Evolutionary conservation across 164 flowering plant genomes (phyloP), one percentile per base, ranked within the genome.

Genomic region (Berberis vulgaris): DNA sequence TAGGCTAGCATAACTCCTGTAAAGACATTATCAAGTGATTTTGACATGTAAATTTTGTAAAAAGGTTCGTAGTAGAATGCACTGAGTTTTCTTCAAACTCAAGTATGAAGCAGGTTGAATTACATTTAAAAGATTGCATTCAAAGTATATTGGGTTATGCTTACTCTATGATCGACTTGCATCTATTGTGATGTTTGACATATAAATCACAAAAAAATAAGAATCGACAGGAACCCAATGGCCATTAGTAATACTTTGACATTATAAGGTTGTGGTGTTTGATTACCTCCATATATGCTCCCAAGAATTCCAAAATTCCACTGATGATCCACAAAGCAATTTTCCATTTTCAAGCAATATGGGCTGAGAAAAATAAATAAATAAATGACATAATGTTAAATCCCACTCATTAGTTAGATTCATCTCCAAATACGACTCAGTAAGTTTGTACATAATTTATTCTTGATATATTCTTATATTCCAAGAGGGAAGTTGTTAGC

Each of bases 291-390:
- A 88, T 69, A 96, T 96, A 90, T 70, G 98, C 83, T 1, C 98
- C 98, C 96, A 93, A 13, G 98, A 86, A 71, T 93, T 93, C 98
- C 98, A 93, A 70, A 97, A 90, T 75, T 90, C 94, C 38, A 93
- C 96, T 55, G 97, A 93, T 26, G 97, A 90, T 70, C 97, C 97
- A 79, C 98, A 90, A 3, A 88, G 81, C 78, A 93, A 67, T 56
- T 67, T 53, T 50, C 94, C 94, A 77, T 84, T 81, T 60, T 85
- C 84, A 66, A 90, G 80, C 81, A 93, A 71, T 57, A 90, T 78
- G 41, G 98, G 98, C 98, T 93, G 81, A 69, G 45, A 45, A 53
- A 71, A 45, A 56, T 56, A 49, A 46, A 65, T 46, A 13, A 71
- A 65, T 2, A 58, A 10, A 10, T 10, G 10, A 26, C 26, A 26